Evolutionary conservation across 2,329 filamentous ascomycete genomes (phyloP).

Genomic region (Scedosporium dehoogii): DNA sequence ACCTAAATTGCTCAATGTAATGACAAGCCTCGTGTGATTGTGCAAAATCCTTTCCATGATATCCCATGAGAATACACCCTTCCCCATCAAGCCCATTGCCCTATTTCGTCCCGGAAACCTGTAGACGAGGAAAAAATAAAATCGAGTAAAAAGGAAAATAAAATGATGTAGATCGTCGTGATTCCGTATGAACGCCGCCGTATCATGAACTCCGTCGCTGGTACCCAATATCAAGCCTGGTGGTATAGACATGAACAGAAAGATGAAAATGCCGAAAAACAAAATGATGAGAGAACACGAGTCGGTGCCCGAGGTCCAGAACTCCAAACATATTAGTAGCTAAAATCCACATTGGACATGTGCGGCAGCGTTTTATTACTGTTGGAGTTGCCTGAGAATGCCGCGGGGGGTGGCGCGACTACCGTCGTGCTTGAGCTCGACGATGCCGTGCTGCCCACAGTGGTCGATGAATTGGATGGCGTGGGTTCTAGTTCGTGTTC

Average conservation of each 20-base stretch:
- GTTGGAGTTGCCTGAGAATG: constrained; percentile 12
- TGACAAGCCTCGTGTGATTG: not conserved
- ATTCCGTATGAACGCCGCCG: constrained; percentile 15
- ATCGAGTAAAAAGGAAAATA: not conserved
- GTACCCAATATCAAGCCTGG: constrained; percentile 11
- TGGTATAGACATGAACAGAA: constrained; percentile 5
- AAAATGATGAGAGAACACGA: constrained; percentile 10
- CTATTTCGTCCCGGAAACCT: not conserved
- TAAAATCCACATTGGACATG: constrained; percentile 53
- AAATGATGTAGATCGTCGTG: not conserved
- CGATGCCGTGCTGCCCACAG: constrained; percentile 25
- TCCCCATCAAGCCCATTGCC: not conserved
- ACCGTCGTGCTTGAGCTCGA: constrained; percentile 24
- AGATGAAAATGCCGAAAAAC: not conserved
- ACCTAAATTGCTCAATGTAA: not conserved
- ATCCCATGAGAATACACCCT: not conserved
- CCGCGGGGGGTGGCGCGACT: constrained; percentile 3
- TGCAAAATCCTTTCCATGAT: not conserved
- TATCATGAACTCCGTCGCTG: constrained; percentile 23
- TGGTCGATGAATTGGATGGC: constrained; percentile 32
- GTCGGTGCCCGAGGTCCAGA: constrained; percentile 10
- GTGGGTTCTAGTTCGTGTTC: constrained; percentile 41
- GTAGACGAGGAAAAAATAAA: not conserved
- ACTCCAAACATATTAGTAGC: constrained; percentile 35
- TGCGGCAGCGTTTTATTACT: constrained; percentile 33